A percentile compares a stretch with the other conserved stretches of the same genome.
These are phyloP conservation scores for Zancudomyces culisetae DNA, from an alignment of 371 early-diverging fungal species.

Conservation along the genomic window DNA sequence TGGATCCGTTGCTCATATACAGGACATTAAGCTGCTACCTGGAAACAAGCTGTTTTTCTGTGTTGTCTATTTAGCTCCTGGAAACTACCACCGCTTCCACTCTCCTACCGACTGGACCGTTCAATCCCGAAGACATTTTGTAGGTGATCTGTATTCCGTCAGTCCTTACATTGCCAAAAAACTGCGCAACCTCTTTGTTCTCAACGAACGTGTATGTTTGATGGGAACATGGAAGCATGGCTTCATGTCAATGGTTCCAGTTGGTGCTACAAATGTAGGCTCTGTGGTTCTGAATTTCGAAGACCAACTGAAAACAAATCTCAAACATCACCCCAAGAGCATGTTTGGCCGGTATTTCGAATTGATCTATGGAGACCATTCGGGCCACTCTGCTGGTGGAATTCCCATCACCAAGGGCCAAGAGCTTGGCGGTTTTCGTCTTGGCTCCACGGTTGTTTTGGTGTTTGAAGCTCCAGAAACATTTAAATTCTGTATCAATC, in stretches of 20 bases:
- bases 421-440: constrained; percentile 84
- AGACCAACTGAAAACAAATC: constrained; percentile 29
- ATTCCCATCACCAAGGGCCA: constrained; percentile 34
- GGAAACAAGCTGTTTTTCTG: constrained; percentile 43
- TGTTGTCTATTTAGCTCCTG: constrained; percentile 90
- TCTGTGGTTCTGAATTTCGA: constrained; percentile 83
- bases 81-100: constrained; percentile 96
- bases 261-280: constrained; percentile 96
- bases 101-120: constrained; percentile 90
- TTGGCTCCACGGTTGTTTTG: constrained; percentile 90
- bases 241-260: constrained; percentile 87
- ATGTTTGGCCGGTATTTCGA: neutral
- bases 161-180: constrained; percentile 69
- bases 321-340: constrained; percentile 7
- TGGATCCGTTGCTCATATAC: neutral
- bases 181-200: constrained; percentile 70
- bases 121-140: constrained; percentile 68
- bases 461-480: constrained; percentile 83
- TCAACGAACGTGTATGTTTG: constrained; percentile 88
- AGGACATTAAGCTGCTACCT: neutral
- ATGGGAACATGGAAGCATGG: constrained; percentile 84
- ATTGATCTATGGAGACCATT: neutral
- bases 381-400: neutral
- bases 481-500: constrained; percentile 54
- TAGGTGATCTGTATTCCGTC: constrained; percentile 85